phyloP scores from a whole-genome alignment of 345 rosid genomes.

The Populus alba region DNA sequence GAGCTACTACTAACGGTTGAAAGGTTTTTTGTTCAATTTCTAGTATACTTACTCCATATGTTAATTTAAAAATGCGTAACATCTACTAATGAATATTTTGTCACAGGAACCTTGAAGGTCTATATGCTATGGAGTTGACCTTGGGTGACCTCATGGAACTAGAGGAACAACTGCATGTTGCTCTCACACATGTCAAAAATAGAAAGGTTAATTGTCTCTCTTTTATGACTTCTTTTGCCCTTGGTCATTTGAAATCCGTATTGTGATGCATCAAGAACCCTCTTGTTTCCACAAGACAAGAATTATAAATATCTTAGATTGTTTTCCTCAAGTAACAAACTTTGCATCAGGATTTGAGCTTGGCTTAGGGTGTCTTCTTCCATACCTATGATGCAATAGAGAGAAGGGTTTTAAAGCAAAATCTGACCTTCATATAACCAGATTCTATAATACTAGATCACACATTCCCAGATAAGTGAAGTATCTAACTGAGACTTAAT shows the following conservation, averaged over 20 bases:
- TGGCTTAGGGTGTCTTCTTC: background rate
- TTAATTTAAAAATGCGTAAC: background rate
- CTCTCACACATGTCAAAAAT: conserved; percentile 27
- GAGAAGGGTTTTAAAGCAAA: no score
- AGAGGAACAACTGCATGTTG: conserved; percentile 31
- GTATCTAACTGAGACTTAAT: no score
- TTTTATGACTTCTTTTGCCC: background rate
- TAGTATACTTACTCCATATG: background rate
- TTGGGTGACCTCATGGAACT: conserved; percentile 28
- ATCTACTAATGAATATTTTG: background rate
- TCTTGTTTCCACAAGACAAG: background rate
- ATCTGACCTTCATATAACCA: no score
- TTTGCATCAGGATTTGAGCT: background rate
- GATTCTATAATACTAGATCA: no score
- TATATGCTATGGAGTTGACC: conserved; percentile 27
- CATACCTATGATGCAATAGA: no score
- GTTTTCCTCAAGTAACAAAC: background rate
- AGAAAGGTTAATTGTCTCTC: conserved; percentile 35
- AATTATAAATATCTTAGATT: background rate
- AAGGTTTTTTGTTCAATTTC: conserved; percentile 27
- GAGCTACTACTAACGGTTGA: conserved; percentile 36
- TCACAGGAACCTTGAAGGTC: conserved; percentile 38
- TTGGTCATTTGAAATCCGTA: background rate
- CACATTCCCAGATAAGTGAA: no score
- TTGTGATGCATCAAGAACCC: no score